Base-by-base conservation (phyloP, 495 filamentous ascomycete species). In the Chlorociboria aeruginascens region DNA sequence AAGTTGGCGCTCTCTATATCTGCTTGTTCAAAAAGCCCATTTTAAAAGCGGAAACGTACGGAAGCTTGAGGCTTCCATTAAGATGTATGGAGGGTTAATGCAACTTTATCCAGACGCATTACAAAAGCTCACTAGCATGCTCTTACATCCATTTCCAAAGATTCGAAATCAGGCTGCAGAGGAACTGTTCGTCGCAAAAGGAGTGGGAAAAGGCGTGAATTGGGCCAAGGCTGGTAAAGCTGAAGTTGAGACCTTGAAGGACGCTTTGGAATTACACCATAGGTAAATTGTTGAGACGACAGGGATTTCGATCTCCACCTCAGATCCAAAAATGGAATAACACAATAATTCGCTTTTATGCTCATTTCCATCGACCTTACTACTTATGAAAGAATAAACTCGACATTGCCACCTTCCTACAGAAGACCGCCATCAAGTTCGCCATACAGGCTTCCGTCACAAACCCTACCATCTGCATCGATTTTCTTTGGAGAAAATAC, bases 1-100 rank as follows among this genome's bases (percentile, higher is more conserved):
- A 55, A 78, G 71, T 47, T 73, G 72, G 54, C 72, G 73, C 53
- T 72, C 61, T 17, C 60, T 94, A 14, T 88, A 89, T 46, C 65
- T 77, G 30, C 63, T 77, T 11, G 73, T 79, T 8, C 86, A 90
- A 53, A 86, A 82, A 62, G 71, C 85, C 3, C 86, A 88, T 55
- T 87, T 81, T 69, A 89, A 88, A 65, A 83, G 85, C 8, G 72
- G 76, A 9, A 87, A 85, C 58, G 77, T 94, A 6, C 70, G 75
- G 28, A 86, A 89, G 54, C 68, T 97, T 8, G 77, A 84, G 59
- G 83, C 85, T 1, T 86, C 84, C 13, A 66, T 93, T 37, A 78
- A 75, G 47, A 73, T 88, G 6, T 97, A 95, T 63, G 74, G 79
- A 6, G 78, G 78, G 12, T 62, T 96, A 7, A 58, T 50, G 6